phyloP scores from a whole-genome alignment of 2,329 filamentous ascomycete genomes.

The Colletotrichum limetticola region DNA sequence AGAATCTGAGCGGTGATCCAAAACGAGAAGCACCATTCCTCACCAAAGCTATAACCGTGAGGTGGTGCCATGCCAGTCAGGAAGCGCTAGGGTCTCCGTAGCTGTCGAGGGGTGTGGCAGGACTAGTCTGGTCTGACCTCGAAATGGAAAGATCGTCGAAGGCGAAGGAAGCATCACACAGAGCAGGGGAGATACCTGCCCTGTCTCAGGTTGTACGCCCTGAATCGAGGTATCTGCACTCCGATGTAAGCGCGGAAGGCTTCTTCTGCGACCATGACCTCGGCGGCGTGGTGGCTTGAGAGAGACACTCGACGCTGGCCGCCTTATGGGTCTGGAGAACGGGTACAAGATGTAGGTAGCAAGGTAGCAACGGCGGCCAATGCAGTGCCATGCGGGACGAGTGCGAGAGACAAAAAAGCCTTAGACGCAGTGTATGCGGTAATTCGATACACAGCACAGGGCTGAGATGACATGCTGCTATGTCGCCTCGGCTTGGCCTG shows the following conservation, averaged over 20 bases:
- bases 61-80: neutral
- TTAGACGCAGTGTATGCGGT: neutral
- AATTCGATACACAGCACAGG: neutral
- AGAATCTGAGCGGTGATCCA: neutral
- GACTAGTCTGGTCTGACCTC: neutral
- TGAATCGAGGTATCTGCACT: neutral
- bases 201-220: neutral
- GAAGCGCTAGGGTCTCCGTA: neutral
- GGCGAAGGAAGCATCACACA: neutral
- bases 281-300: neutral
- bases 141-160: conserved; percentile 2
- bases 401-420: neutral
- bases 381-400: neutral
- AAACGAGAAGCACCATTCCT: neutral
- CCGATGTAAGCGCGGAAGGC: neutral
- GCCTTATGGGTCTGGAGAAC: neutral
- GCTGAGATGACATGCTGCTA: neutral
- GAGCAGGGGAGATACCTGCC: neutral
- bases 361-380: no score
- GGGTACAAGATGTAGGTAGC: neutral
- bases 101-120: neutral
- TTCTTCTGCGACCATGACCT: neutral
- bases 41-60: neutral
- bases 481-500: neutral
- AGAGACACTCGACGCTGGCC: neutral